Percentiles rank a stretch among this genome's conserved stretches.
phyloP scores from a whole-genome alignment of 768 basidiomycete genomes.

The Trametes coccinea region DNA sequence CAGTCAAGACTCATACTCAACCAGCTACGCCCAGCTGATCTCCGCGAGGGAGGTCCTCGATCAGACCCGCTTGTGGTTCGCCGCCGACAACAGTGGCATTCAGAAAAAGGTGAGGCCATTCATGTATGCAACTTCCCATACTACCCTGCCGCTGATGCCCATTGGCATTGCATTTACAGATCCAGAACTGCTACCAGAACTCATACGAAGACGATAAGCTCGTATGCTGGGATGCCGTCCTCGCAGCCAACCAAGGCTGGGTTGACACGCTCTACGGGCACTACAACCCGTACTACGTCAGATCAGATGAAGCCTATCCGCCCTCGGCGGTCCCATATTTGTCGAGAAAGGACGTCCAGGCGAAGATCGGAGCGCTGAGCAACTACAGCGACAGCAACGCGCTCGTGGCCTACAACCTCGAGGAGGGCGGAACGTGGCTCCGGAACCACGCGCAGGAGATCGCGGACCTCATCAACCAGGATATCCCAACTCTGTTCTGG shows the following conservation, averaged over 20 bases:
- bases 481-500: slow-evolving; percentile 50
- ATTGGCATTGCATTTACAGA: slow-evolving; percentile 34
- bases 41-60: slow-evolving; percentile 38
- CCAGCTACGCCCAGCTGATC: slow-evolving; percentile 52
- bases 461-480: slow-evolving; percentile 57
- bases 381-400: slow-evolving; percentile 43
- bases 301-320: slow-evolving; percentile 40
- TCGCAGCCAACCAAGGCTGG: slow-evolving; percentile 56
- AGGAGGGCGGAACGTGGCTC: slow-evolving; percentile 58
- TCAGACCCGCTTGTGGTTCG: slow-evolving; percentile 46
- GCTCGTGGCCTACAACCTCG: slow-evolving; percentile 47
- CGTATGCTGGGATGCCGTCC: slow-evolving; percentile 57
- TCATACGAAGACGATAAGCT: slow-evolving; percentile 42
- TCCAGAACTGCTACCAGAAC: slow-evolving; percentile 50
- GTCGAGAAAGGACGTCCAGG: slow-evolving; percentile 28
- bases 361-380: slow-evolving; percentile 44
- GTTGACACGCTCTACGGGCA: slow-evolving; percentile 51
- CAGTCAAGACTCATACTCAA: background rate
- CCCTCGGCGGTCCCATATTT: slow-evolving; percentile 43
- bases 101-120: slow-evolving; percentile 35
- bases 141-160: background rate
- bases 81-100: slow-evolving; percentile 47
- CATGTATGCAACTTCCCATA: no score
- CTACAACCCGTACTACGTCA: slow-evolving; percentile 56
- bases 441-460: slow-evolving; percentile 43